Base-by-base conservation (phyloP, 139 green algal species). In the Coelastrella sp. region DNA sequence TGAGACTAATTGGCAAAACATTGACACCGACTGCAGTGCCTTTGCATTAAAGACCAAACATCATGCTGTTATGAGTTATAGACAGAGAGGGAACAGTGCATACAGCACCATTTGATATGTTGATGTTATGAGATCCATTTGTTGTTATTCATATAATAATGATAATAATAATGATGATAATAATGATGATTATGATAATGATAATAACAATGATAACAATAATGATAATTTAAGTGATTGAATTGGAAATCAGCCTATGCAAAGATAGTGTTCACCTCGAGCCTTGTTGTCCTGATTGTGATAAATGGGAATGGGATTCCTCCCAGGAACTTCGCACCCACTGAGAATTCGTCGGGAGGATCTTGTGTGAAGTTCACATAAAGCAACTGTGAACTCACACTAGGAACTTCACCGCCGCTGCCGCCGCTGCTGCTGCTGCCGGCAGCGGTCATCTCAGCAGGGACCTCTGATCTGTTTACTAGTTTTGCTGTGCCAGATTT, bases 241-340 rank as follows among this genome's bases (percentile, higher is more conserved):
- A n/a, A n/a, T n/a, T n/a, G n/a, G n/a, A n/a, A n/a, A n/a, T n/a
- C n/a, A n/a, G n/a, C n/a, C n/a, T n/a, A n/a, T n/a, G n/a, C n/a
- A n/a, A n/a, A n/a, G n/a, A n/a, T n/a, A n/a, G n/a, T n/a, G 4
- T 73, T 57, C 60, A 90, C 86, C 86, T 66, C 87, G 23, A 91
- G 54, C 47, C 58, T 54, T n/a, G 64, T 86, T 22, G 87, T 91
- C 19, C 78, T 74, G 7, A 87, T 91, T 16, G 87, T 65, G 10
- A 91, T n/a, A 60, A 91, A 91, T 0, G 87, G 87, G 66, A 91
- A 91, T 8, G 87, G 77, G 32, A 91, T 66, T 19, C 87, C 23
- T 5, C 87, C 78, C 47, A 91, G 78, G 19, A 91, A 87, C 65
- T 80, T 68, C 5, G 87, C 87, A 4, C 87, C 87, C 6, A 85